phyloP scores from a whole-genome alignment of 108 stramenopile species.

The Fragilariopsis cylindrus region DNA sequence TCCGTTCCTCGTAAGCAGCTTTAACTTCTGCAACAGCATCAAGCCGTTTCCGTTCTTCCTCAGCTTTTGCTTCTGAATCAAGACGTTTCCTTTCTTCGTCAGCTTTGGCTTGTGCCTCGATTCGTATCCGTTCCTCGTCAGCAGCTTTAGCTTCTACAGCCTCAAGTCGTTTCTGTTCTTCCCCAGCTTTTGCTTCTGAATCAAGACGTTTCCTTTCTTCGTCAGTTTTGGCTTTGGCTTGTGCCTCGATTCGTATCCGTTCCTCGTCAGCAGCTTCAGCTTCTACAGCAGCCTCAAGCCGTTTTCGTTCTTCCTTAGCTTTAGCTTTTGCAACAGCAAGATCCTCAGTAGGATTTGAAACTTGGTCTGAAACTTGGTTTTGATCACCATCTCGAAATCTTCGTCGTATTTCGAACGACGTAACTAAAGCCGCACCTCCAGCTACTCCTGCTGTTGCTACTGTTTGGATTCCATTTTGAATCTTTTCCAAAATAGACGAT shows the following conservation, averaged over 20 bases:
- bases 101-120: neutral
- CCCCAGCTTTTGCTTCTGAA: neutral
- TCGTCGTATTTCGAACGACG: constrained; percentile 13
- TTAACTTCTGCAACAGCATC: neutral
- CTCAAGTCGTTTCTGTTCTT: neutral
- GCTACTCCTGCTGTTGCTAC: neutral
- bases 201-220: neutral
- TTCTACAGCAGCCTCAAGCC: neutral
- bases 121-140: neutral
- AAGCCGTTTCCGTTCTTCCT: neutral
- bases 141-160: neutral
- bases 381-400: neutral
- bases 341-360: neutral
- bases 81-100: neutral
- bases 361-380: no score
- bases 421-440: neutral
- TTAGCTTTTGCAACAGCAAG: neutral
- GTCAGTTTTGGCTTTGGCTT: neutral
- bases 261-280: neutral
- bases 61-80: neutral
- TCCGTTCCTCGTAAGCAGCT: neutral
- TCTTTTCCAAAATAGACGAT: constrained; percentile 1
- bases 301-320: constrained; percentile 3
- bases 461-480: constrained; percentile 7
- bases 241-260: neutral